Percentiles rank a stretch among this genome's conserved stretches.
phyloP scores from a whole-genome alignment of 2,329 filamentous ascomycete species.

The Clarireedia homoeocarpa region DNA sequence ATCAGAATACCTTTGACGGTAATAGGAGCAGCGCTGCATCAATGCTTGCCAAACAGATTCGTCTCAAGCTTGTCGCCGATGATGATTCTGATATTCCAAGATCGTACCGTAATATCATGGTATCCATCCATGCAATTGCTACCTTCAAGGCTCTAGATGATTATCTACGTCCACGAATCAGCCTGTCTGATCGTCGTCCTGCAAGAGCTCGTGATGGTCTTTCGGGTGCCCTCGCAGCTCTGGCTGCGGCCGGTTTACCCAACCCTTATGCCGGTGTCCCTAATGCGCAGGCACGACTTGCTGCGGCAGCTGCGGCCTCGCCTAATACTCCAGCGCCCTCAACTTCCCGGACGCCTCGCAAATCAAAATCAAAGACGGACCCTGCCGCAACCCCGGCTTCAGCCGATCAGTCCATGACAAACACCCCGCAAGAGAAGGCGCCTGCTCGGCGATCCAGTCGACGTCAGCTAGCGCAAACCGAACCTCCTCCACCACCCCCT shows the following conservation, averaged over 20 bases:
- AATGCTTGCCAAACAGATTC: constrained; percentile 93
- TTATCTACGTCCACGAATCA: constrained; percentile 86
- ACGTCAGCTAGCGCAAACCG: constrained; percentile 45
- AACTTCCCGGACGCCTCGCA: constrained; percentile 28
- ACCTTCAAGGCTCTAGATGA: constrained; percentile 97
- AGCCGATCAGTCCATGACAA: constrained; percentile 31
- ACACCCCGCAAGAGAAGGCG: constrained; percentile 49
- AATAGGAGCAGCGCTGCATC: constrained; percentile 86
- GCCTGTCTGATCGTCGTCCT: constrained; percentile 62
- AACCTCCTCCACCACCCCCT: constrained; percentile 43
- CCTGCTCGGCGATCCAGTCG: constrained; percentile 55
- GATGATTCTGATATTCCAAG: constrained; percentile 85
- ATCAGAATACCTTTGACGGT: constrained; percentile 84
- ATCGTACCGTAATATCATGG: constrained; percentile 89
- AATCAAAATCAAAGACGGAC: constrained; percentile 38
- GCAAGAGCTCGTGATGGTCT: constrained; percentile 54
- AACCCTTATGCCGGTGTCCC: constrained; percentile 33
- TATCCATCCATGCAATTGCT: constrained; percentile 95
- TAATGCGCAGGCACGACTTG: constrained; percentile 22
- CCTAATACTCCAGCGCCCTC: constrained; percentile 32
- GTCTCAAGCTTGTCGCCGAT: constrained; percentile 80
- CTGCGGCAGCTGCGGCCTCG: constrained; percentile 26
- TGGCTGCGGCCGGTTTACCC: constrained; percentile 63
- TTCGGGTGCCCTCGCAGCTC: constrained; percentile 63
- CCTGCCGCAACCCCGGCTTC: constrained; percentile 36